Base-by-base conservation (phyloP, 306 rosid genomes). In the Fragaria ananassa region DNA sequence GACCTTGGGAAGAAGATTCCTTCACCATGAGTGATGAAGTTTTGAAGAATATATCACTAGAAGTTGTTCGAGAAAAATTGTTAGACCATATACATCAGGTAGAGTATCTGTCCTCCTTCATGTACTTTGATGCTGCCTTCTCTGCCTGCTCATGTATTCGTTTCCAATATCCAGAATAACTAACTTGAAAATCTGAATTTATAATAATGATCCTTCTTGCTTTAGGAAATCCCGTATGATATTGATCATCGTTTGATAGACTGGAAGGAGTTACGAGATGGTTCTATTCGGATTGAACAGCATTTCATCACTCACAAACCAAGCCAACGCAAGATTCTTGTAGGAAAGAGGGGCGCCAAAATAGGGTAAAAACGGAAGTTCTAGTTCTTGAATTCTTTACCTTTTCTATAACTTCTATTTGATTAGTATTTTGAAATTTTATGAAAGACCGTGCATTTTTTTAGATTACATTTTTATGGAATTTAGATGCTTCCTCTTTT, bases 11-110 rank as follows among this genome's bases (percentile, higher is more conserved):
- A 56, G 97, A 89, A 84, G 98, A 92, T 83, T 93, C 99, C 69
- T 85, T 84, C 53, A 76, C 83, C 68, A 78, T 92, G 97, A 92
- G 87, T 15, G 98, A 96, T 80, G 99, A 92, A 85, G 87, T 91
- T 79, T 82, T 86, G 93, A 96, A 92, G 90, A 95, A 85, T 81
- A 87, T 92, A 71, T 88, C 99, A 53, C 76, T 90, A 68, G 99
- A 95, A 83, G 97, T 95, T 81, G 99, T 95, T 75, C 97, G 97
- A 34, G 97, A 95, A 86, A 91, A 90, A 80, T 84, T 95, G 76
- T 86, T 95, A 85, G 99, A 95, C 89, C 91, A 95, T 68, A 82
- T 95, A 45, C 97, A 95, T 82, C 99, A 95, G 97, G 97, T 95
- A 74, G 81, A 64, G 76, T 64, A 61, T 84, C 68, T 35, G 21